Evolutionary conservation across 2,329 filamentous ascomycete species (phyloP), one percentile per base, ranked within the genome.

Genomic region (Dothistroma pini): DNA sequence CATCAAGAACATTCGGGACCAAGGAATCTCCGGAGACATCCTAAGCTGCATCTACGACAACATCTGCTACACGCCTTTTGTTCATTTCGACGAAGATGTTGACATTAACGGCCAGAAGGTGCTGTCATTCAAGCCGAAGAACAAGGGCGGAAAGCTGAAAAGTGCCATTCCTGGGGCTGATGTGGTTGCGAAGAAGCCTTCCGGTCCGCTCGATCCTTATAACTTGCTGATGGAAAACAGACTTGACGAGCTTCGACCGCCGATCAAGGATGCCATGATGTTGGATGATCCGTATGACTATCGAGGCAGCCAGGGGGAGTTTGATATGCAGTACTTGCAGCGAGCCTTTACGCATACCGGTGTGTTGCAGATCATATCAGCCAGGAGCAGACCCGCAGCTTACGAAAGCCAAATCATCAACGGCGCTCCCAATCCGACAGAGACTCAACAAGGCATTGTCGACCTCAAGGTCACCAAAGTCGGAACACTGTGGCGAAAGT

Each of bases 381-480:
- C 92, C 14, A 85, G 95, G 61, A 99, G 95, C 49, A 85, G 95
- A 32, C 95, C 95, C 0, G 93, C 97, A 74, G 95, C 95, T 1
- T 99, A 97, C 77, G 92, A 96, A 85, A 88, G 89, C 0, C 91
- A 95, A 65, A 56, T 69, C 21, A 59, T 65, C 31, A 70, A 63
- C 44, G 65, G 64, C 25, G 58, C 56, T 41, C 62, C 67, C 1
- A 69, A 64, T 41, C 88, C 90, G 69, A 93, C 90, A 12, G 91
- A 95, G 64, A 90, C 91, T 0, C 90, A 95, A 66, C 91, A 92
- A 2, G 95, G 95, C 12, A 89, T 99, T 61, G 93, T 99, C 11
- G 93, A 97, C 75, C 96, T 99, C 72, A 96, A 96, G 69, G 89
- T 97, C 51, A 96, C 93, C 50, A 99, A 97, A 75, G 93, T 99